Evolutionary conservation across 352 stramenopile genomes (phyloP).

Genomic region (Aphanomyces invadans): DNA sequence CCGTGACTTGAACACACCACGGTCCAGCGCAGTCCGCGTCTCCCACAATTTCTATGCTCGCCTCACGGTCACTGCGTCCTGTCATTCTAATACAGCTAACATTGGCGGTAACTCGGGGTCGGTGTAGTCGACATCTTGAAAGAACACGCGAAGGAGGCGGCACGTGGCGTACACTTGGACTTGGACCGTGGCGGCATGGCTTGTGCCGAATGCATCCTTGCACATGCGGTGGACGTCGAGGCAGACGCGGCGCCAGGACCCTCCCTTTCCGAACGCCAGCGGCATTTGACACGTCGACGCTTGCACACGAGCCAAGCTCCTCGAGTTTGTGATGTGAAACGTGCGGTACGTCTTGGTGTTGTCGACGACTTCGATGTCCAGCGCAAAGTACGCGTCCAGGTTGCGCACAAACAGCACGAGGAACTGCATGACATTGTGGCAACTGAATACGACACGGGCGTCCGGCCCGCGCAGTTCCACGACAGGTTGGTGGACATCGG

Average conservation of each 20-base stretch:
- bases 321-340: slow-evolving; percentile 58
- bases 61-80: too few species aligned
- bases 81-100: slow-evolving; percentile 44
- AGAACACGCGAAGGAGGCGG: slow-evolving; percentile 64
- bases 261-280: slow-evolving; percentile 35
- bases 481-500: slow-evolving; percentile 67
- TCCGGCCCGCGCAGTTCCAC: slow-evolving; percentile 64
- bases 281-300: slow-evolving; percentile 45
- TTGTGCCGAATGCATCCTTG: slow-evolving; percentile 52
- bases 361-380: slow-evolving; percentile 62
- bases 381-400: slow-evolving; percentile 62
- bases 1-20: too few species aligned
- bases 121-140: slow-evolving; percentile 69
- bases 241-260: slow-evolving; percentile 57
- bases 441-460: slow-evolving; percentile 58
- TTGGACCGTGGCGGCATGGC: slow-evolving; percentile 63
- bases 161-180: slow-evolving; percentile 57
- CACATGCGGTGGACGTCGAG: slow-evolving; percentile 69
- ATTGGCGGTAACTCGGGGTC: slow-evolving; percentile 56
- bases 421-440: slow-evolving; percentile 67
- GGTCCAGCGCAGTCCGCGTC: too few species aligned
- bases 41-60: too few species aligned
- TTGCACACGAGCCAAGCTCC: slow-evolving; percentile 56
- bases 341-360: slow-evolving; percentile 55
- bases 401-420: slow-evolving; percentile 79